Evolutionary conservation across 805 yeast genomes (phyloP).

Genomic region (Maudiozyma saulgeensis): DNA sequence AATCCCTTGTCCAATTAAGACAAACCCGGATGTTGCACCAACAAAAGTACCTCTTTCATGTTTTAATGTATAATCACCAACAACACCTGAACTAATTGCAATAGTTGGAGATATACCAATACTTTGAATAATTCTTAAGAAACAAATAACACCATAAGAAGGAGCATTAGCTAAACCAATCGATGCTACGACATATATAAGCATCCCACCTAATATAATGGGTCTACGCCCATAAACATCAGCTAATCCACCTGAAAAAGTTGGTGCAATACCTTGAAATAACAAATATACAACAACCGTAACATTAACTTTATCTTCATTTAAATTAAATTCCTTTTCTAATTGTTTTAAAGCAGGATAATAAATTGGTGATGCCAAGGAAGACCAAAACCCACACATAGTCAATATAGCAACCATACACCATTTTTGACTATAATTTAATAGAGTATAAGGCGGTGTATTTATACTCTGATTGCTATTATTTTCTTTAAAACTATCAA

Average conservation of each 20-base stretch:
- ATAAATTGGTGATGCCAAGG: constrained; percentile 68
- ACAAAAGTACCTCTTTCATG: constrained; percentile 59
- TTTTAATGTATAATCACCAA: constrained; percentile 61
- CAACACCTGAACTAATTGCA: constrained; percentile 57
- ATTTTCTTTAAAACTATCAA: not conserved
- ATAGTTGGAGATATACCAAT: constrained; percentile 65
- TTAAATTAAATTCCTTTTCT: constrained; percentile 42
- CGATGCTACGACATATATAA: constrained; percentile 49
- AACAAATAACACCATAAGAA: constrained; percentile 49
- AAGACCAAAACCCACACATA: constrained; percentile 49
- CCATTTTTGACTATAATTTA: constrained; percentile 23
- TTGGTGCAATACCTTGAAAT: constrained; percentile 68
- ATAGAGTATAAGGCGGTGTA: constrained; percentile 17
- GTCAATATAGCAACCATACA: constrained; percentile 24
- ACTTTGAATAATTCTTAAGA: constrained; percentile 63
- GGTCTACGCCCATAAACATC: constrained; percentile 70
- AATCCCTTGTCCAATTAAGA: constrained; percentile 63
- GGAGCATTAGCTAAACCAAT: constrained; percentile 55
- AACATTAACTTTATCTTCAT: constrained; percentile 49
- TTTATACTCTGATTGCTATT: not conserved
- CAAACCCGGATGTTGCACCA: constrained; percentile 56
- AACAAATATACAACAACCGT: constrained; percentile 68
- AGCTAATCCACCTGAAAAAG: constrained; percentile 55
- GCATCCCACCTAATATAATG: constrained; percentile 44
- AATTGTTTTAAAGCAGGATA: constrained; percentile 66